Base-by-base conservation (phyloP, 1,139 yeast genomes). In the Wickerhamomyces sp. region DNA sequence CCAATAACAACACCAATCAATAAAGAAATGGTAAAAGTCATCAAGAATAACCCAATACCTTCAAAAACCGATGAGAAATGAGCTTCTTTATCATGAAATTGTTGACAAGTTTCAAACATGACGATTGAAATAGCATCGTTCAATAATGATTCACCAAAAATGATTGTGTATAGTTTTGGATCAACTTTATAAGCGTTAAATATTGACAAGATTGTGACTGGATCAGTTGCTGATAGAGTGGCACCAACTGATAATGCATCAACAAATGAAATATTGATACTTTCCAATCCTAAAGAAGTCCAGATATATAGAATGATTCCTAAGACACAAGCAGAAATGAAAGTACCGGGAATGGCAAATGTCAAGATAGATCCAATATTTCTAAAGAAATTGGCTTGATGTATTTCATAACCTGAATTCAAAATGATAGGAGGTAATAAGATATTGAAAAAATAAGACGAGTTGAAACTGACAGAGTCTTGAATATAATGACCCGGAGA, bases 51-150 rank as follows among this genome's bases (percentile, higher is more conserved):
- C 1, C 98, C 96, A 41, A 90, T 76, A 75, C 99, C 99, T 69
- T 89, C 94, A 64, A 94, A 89, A 43, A 93, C 68, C 15, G 93
- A 84, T 8, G 89, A 74, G 51, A 91, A 73, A 43, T 79, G 79
- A 10, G 93, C 87, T 18, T 77, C 75, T 57, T 88, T 85, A 37
- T 96, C 98, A 59, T 91, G 95, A 65, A 94, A 89, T 65, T 90
- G 89, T 66, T 91, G 98, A 60, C 98, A 91, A 0, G 99, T 94
- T 70, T 94, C 99, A 69, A 94, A 94, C 95, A 94, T 93, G 57
- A 94, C 99, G 64, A 94, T 94, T 52, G 98, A 91, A 52, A 94
- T 95, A 38, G 99, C 99, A 69, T 94, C 99, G 63, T 94, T 94
- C 47, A 94, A 71, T 53, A 94, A 72, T 6, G 96, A 87, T 66